Base-by-base conservation (phyloP, 2,329 filamentous ascomycete genomes). In the Colletotrichum siamense region DNA sequence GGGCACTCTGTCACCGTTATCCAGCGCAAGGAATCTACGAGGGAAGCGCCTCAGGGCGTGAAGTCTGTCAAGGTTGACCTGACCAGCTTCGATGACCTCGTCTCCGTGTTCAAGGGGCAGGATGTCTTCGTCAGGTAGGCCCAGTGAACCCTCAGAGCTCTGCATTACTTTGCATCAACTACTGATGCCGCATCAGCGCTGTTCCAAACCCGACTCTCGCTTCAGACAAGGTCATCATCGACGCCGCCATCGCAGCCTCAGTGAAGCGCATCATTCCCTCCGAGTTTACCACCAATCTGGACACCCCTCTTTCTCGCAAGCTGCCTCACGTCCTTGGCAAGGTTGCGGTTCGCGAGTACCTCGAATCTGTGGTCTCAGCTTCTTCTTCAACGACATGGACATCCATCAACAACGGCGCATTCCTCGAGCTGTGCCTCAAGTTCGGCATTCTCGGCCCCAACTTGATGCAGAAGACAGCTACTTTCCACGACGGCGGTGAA, bases 181-280 rank as follows among this genome's bases (percentile, higher is more conserved):
- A 49, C 10, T 49, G 18, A 49, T 10, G 6, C n/a, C 0, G n/a
- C n/a, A 4, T 3, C n/a, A 22, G n/a, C 44, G n/a, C 44, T 0
- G 44, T 22, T 1, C 44, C 44, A 0, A 49, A 8, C 44, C 44
- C 44, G 10, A 49, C 10, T 22, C 44, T 49, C 3, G 44, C n/a
- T 49, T 49, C 44, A 49, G n/a, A 49, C 44, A 22, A 49, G 44
- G 10, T 49, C n/a, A 49, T 49, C 0, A 49, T 49, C n/a, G 44
- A 49, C 4, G 44, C 44, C n/a, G 44, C 44, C 10, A 49, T 49
- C n/a, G 44, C 44, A 22, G 44, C 44, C n/a, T 49, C 44, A 0
- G 44, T 49, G 0, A 49, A 49, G 44, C 44, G 44, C 6, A 49
- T 49, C 44, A 49, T 49, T 49, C 44, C 44, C 44, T 49, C 44